These are phyloP conservation scores for Leccinum rimulosum DNA, from an alignment of 768 basidiomycete genomes.

Conservation along the genomic window DNA sequence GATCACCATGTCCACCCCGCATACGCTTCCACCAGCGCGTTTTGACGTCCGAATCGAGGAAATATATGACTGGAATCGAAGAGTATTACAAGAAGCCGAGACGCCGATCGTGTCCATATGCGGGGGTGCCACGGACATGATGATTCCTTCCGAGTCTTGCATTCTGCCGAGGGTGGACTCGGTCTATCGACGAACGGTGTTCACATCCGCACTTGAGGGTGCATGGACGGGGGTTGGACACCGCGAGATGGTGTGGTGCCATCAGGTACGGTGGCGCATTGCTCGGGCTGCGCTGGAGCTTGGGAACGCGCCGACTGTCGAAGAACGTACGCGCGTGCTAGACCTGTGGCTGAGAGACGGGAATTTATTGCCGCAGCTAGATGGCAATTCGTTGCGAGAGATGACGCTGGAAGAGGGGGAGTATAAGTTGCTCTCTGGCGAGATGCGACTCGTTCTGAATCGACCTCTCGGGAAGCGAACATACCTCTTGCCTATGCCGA, in stretches of 20 bases:
- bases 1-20: slow-evolving; percentile 96
- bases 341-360: slow-evolving; percentile 73
- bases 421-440: slow-evolving; percentile 39
- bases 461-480: slow-evolving; percentile 42
- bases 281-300: slow-evolving; percentile 78
- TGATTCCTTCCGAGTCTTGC: slow-evolving; percentile 90
- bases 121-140: slow-evolving; percentile 88
- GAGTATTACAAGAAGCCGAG: slow-evolving; percentile 40
- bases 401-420: slow-evolving; percentile 11
- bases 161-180: slow-evolving; percentile 44
- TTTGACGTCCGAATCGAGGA: slow-evolving; percentile 78
- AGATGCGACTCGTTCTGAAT: slow-evolving; percentile 40
- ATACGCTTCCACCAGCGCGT: slow-evolving; percentile 81
- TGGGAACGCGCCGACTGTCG: slow-evolving; percentile 30
- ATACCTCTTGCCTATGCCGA: slow-evolving; percentile 48
- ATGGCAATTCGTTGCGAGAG: slow-evolving; percentile 6
- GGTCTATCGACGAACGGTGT: slow-evolving; percentile 60
- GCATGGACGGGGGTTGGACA: slow-evolving; percentile 96
- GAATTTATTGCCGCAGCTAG: slow-evolving; percentile 43
- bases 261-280: slow-evolving; percentile 90
- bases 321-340: slow-evolving; percentile 36
- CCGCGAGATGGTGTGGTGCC: slow-evolving; percentile 97
- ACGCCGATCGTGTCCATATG: slow-evolving; percentile 82
- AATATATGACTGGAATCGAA: slow-evolving; percentile 56
- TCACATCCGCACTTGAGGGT: slow-evolving; percentile 86